Base-by-base conservation (phyloP, 2,329 filamentous ascomycete genomes). In the Colletotrichum sojae region DNA sequence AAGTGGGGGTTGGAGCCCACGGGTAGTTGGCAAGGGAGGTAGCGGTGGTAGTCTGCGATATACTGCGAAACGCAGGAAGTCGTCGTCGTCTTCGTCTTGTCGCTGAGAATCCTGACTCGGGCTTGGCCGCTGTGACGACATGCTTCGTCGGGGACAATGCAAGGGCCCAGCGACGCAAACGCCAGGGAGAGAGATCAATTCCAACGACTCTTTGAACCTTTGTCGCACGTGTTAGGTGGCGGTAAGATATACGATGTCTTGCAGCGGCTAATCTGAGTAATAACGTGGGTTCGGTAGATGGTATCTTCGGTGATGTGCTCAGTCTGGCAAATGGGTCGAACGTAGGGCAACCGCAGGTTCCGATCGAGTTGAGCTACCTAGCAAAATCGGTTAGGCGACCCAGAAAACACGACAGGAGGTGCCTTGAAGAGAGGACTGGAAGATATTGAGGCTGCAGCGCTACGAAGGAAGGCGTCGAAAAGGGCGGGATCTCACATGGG, bases 71-170 rank as follows among this genome's bases (percentile, higher is more conserved):
- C 78, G 74, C 39, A 78, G 78, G 57, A 76, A 78, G 69, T 79
- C 76, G 52, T 78, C 73, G 71, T 77, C 76, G 69, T 79, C 76
- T 51, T 78, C 73, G 72, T 77, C 76, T 64, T 76, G 77, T 57
- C 73, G 75, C 64, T 76, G 72, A 67, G 78, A 73, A 72, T 75
- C 75, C 16, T 66, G 67, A 51, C 62, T 70, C 46, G 69, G 67
- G 27, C 51, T 54, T 59, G 65, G 69, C 69, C 57, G 69, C 53
- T 54, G 68, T 27, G 71, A 63, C 61, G 71, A 71, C 71, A 72
- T 72, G 49, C 71, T 72, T 70, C 16, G 62, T 40, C 51, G 27
- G 62, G 12, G 31, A 55, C 43, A 40, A 27, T 56, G 43, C 48
- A 27, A 53, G 74, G 70, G 54, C 76, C 75, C 65, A 76, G 56